Evolutionary conservation across 441 rosid genomes (phyloP), one percentile per base, ranked within the genome.

Genomic region (Erysimum pusillum): DNA sequence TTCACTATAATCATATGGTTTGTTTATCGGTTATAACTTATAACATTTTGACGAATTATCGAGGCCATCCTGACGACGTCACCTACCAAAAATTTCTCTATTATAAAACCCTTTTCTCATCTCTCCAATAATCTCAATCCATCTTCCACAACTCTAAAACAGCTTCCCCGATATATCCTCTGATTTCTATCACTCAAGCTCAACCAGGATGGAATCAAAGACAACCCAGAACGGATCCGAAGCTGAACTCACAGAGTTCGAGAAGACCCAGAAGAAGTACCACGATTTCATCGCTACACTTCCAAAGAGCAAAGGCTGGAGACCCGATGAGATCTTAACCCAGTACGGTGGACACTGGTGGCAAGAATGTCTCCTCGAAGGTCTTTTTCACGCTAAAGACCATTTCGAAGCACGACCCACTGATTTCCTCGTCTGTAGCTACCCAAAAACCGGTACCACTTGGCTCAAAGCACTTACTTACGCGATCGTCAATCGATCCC

Each of bases 381-480:
- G 81, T 38, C 59, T 73, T 17, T 46, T 83, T 38, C 64, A 74
- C 61, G 80, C 78, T 14, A 79, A 59, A 20, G 76, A 79, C 46
- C 68, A 64, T 48, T 79, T 79, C 15, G 67, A 80, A 61, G 79
- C 83, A 2, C 69, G 76, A 57, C 78, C 86, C 39, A 60, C 71
- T 2, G 82, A 80, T 28, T 71, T 81, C 62, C 60, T 85, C 76
- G 42, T 85, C 9, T 78, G 79, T n/a, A 80, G 84, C 63, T 48
- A 62, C 71, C 76, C 85, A 0, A 87, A 87, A 77, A 58, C 83
- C 9, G 88, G 90, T 0, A 85, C 84, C 1, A 85, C 84, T 15
- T 85, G 90, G 90, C 84, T 87, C 20, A 87, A 87, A 62, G 88
- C 88, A 2, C 13, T 85, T 6, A 69, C 83, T 2, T 80, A 78